Base-by-base conservation (phyloP, 2,329 filamentous ascomycete genomes). In the Cercospora zeina region DNA sequence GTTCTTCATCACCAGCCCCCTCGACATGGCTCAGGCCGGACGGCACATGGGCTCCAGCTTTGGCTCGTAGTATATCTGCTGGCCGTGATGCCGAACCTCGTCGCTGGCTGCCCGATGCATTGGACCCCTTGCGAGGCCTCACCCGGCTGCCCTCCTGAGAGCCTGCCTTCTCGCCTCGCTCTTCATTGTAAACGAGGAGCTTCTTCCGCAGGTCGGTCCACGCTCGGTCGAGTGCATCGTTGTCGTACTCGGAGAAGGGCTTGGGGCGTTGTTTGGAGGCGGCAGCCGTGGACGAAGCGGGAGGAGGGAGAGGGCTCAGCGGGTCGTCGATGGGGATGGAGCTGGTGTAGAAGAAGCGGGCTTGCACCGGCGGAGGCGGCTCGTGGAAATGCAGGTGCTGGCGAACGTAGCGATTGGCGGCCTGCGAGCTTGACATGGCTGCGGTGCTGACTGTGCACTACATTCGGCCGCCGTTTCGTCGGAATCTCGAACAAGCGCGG, bases 341-440 rank as follows among this genome's bases (percentile, higher is more conserved):
- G 7, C 70, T 72, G 42, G 73, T 70, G 58, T 77, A 76, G 71
- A 77, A 77, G 69, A 75, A 77, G 36, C 75, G 69, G 30, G 72
- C 73, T 21, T 68, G 59, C 21, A 75, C 65, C 1, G 74, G 68
- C 8, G 75, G 75, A 31, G 75, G 75, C 13, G 73, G 64, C 34
- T 75, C 71, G 54, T 67, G 63, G 31, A 73, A 68, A 65, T 80
- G 78, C 27, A 80, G 71, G 24, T 80, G 73, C 65, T 80, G 75
- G 54, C 79, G 75, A 53, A 79, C 77, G 69, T 80, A 80, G 63
- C 76, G 75, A 45, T 60, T 54, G 58, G 49, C 36, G 51, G 58
- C 58, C 19, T 42, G 31, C 11, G 47, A 53, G 58, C 58, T 60
- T 45, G 56, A 50, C 56, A 58, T 58, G 56, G 54, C 56, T 58